These are phyloP conservation scores for Neofusicoccum laricinum DNA, from an alignment of 2,329 filamentous ascomycete species.

Conservation along the genomic window DNA sequence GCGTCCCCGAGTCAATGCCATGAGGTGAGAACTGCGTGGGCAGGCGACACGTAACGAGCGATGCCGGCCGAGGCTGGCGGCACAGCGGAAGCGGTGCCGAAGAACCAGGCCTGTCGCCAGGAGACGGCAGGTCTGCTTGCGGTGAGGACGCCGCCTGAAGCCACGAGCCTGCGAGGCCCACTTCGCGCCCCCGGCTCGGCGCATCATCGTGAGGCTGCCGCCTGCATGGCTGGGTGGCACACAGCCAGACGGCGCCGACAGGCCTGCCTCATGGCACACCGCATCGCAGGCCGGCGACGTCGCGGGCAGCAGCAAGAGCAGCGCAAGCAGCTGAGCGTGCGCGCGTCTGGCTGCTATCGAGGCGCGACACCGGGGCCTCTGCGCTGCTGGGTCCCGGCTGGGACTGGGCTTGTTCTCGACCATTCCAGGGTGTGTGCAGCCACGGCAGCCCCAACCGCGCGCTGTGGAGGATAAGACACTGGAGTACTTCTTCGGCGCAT, in stretches of 20 bases:
- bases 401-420: conserved; percentile 11
- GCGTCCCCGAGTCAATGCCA: background rate
- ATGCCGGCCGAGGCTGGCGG: background rate
- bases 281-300: background rate
- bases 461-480: background rate
- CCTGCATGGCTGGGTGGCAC: background rate
- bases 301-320: background rate
- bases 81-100: background rate
- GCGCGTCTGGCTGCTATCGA: background rate
- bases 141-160: background rate
- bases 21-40: background rate
- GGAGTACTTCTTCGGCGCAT: background rate
- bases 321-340: background rate
- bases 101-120: background rate
- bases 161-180: background rate
- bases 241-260: background rate
- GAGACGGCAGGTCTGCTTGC: background rate
- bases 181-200: background rate
- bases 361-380: background rate
- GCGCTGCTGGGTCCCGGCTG: background rate
- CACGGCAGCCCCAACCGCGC: conserved; percentile 13
- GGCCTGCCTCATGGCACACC: background rate
- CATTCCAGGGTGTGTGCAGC: conserved; percentile 12
- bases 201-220: conserved; percentile 1
- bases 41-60: background rate